Evolutionary conservation across 2,329 filamentous ascomycete species (phyloP).

Genomic region (Rhynchosporium secalis): DNA sequence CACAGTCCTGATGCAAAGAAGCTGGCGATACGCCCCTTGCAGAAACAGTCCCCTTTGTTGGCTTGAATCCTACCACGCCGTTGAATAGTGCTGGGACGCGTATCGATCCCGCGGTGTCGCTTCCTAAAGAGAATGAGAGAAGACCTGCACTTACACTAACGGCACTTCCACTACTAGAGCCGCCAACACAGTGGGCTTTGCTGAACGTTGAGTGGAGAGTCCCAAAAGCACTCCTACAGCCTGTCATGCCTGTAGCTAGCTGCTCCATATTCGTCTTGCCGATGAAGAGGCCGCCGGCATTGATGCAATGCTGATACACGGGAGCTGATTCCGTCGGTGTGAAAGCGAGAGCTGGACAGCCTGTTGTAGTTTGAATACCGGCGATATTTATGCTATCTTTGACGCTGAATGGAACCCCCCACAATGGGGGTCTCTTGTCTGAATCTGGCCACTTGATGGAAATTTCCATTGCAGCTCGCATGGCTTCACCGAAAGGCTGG

Average conservation of each 20-base stretch:
- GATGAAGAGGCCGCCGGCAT: conserved; percentile 55
- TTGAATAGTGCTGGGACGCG: conserved; percentile 52
- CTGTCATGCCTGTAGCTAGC: conserved; percentile 53
- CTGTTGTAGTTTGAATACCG: conserved; percentile 48
- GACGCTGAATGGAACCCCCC: conserved; percentile 52
- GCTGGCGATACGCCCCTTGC: conserved; percentile 50
- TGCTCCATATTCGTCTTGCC: conserved; percentile 59
- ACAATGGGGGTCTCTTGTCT: conserved; percentile 48
- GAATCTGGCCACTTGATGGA: conserved; percentile 43
- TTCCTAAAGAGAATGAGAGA: conserved; percentile 54
- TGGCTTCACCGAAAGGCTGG: conserved; percentile 43
- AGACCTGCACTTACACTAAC: conserved; percentile 52
- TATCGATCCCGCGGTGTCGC: conserved; percentile 55
- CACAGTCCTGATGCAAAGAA: conserved; percentile 54
- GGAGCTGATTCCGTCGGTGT: conserved; percentile 47
- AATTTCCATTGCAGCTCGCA: conserved; percentile 46
- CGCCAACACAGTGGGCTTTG: conserved; percentile 51
- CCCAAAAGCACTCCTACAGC: conserved; percentile 53
- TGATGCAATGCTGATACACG: conserved; percentile 49
- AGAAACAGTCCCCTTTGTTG: conserved; percentile 51
- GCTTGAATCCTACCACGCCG: conserved; percentile 49
- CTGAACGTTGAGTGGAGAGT: conserved; percentile 50
- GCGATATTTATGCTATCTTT: conserved; percentile 52
- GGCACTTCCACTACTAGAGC: conserved; percentile 54
- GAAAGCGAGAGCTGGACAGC: conserved; percentile 49